Evolutionary conservation across 2,329 filamentous ascomycete genomes (phyloP), one percentile per base, ranked within the genome.

Genomic region (Penicillium sp.): DNA sequence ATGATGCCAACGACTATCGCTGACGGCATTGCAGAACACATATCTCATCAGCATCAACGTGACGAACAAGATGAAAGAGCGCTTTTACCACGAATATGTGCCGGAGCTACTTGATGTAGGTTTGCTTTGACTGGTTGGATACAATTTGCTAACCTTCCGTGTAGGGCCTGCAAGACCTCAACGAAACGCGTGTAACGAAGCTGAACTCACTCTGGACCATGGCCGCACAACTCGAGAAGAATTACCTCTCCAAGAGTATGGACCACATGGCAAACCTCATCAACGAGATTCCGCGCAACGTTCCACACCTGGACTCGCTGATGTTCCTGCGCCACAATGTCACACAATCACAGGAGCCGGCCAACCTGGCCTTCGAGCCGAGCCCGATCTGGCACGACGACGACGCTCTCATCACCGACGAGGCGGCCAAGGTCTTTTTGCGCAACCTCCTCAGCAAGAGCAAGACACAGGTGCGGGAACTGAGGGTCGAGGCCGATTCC

Each of bases 381-480:
- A 95, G 90, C 65, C 91, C 93, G 0, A 85, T 98, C 26, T 98
- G 93, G 93, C 85, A 96, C 62, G 93, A 98, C 61, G 89, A 96
- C 60, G 87, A 85, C 51, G 72, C 78, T 19, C 95, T 98, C 80
- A 79, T 93, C 6, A 81, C 85, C 0, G 90, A 97, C 66, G 89
- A 96, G 41, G 75, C 80, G 4, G 89, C 91, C 53, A 95, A 93
- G 69, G 78, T 95, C 0, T 98, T 90, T 67, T 71, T 98, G 51
- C 87, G 90, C 52, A 98, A 98, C 64, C 81, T 97, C 9, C 76
- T 98, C 34, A 83, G 84, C 60, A 97, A 95, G 68, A 95, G 88
- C 55, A 97, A 97, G 70, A 73, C 81, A 6, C 86, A 91, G 57
- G 73, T 95, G 8, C 84, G 83, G 33, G 88, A 95, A 28, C 70